Evolutionary conservation across 2,329 filamentous ascomycete genomes (phyloP).

Genomic region (Penicillium sp.): DNA sequence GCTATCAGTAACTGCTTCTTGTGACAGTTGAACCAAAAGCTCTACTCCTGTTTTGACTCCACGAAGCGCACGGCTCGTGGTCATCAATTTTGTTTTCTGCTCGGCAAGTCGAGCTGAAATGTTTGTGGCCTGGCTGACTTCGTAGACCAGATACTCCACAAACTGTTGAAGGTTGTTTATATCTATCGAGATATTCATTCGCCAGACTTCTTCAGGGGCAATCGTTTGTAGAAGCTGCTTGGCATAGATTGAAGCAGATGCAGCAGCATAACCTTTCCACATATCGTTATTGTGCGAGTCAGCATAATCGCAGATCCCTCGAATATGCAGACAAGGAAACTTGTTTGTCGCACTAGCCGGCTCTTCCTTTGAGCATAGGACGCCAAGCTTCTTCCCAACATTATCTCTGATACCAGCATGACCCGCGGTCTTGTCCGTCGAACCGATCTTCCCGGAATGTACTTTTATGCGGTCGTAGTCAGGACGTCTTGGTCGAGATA

Average conservation of each 20-base stretch:
- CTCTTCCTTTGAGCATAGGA: not conserved
- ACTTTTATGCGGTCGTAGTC: not conserved
- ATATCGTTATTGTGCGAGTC: not conserved
- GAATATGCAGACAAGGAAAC: not conserved
- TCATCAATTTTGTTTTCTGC: not conserved
- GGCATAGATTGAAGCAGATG: not conserved
- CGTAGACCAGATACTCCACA: not conserved
- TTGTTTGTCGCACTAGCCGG: not conserved
- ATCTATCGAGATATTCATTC: conserved; percentile 1
- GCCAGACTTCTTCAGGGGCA: not conserved
- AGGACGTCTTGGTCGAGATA: not conserved
- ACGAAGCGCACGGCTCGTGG: not conserved
- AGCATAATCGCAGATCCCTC: not conserved
- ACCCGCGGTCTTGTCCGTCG: not conserved
- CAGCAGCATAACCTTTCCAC: not conserved
- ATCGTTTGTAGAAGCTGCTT: not conserved
- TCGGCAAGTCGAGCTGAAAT: not conserved
- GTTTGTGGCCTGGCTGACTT: not conserved
- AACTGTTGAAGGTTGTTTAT: not conserved
- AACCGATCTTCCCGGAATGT: not conserved
- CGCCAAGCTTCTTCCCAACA: not conserved
- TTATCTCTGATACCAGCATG: not conserved
- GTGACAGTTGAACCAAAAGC: not conserved
- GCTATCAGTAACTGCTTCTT: not conserved
- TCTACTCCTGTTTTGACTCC: not conserved